Base-by-base conservation (phyloP, 331 rosid species). In the Malus hybrid region DNA sequence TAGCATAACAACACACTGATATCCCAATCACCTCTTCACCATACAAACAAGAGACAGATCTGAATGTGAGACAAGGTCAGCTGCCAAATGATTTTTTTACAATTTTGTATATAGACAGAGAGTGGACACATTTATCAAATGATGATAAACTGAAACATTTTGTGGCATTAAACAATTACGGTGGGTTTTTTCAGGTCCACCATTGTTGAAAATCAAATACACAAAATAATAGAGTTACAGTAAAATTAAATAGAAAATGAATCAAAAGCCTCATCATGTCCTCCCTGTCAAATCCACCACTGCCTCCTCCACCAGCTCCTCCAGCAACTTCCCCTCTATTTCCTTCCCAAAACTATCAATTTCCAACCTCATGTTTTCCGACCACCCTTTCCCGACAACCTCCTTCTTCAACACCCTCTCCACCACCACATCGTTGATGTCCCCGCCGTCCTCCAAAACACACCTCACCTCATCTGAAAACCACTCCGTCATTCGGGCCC, bases 251-350 rank as follows among this genome's bases (percentile, higher is more conserved):
- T 24, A 67, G 61, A 75, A 61, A 19, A 52, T 29, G 6, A 46
- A 70, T 54, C 65, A 55, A 67, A 16, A 68, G 54, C 78, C 82
- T 66, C 71, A 60, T 69, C 77, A 83, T 32, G 69, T 65, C 83
- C 85, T 80, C 67, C 74, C 85, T 65, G 87, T 87, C 78, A 89
- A 87, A 83, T 89, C 96, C 55, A 88, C 71, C 80, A 90, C 89
- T 62, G 81, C 84, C 78, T 89, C 90, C 32, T 86, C 93, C 80
- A 95, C 88, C 50, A 95, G 88, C 84, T 88, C 93, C 83, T 92
- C 82, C 66, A 95, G 85, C 86, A 95, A 76, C 60, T 81, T 81
- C 52, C 78, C 78, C 39, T 88, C 98, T 19, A 95, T 87, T 73
- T 90, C 98, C 83, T 81, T 86, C 8, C 87, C 98, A 56, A 92